A percentile compares a stretch with the other conserved stretches of the same genome.
Evolutionary conservation across 2,329 filamentous ascomycete species (phyloP).

Genomic region (Fusarium cicatricum): DNA sequence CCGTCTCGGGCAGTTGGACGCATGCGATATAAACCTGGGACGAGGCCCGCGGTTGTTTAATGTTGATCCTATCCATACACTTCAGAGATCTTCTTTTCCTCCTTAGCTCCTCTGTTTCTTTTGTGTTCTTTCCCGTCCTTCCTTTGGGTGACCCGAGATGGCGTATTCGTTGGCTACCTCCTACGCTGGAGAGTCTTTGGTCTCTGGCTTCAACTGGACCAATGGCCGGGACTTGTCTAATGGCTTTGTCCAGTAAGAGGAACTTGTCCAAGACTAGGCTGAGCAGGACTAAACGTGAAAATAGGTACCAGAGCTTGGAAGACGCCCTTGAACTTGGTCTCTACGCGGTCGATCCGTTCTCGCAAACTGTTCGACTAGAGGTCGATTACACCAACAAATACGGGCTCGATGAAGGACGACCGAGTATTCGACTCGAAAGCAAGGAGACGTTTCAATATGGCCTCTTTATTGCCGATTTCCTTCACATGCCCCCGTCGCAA

Average conservation of each 20-base stretch:
- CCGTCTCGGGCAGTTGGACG: conserved; percentile 12
- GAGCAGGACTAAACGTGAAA: conserved; percentile 15
- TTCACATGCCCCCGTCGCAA: conserved; percentile 74
- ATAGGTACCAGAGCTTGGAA: conserved; percentile 54
- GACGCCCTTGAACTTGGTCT: conserved; percentile 51
- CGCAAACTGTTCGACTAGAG: conserved; percentile 54
- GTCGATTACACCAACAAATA: conserved; percentile 55
- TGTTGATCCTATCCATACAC: conserved; percentile 12
- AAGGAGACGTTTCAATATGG: conserved; percentile 70
- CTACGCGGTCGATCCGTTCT: conserved; percentile 52
- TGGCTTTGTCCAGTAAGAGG: conserved; percentile 71
- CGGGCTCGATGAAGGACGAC: conserved; percentile 52
- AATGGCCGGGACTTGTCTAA: conserved; percentile 66
- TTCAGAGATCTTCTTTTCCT: conserved; percentile 4
- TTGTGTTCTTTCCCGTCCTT: conserved; percentile 3
- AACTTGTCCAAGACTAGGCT: conserved; percentile 33
- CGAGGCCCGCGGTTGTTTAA: conserved; percentile 14
- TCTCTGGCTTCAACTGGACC: conserved; percentile 60
- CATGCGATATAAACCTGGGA: conserved; percentile 33
- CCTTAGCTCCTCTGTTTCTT: conserved; percentile 14
- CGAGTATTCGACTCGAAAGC: conserved; percentile 73
- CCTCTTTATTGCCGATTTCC: conserved; percentile 75
- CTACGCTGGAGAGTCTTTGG: conserved; percentile 54
- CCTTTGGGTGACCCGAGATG: conserved; percentile 38
- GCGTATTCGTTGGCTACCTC: conserved; percentile 54